phyloP scores from a whole-genome alignment of 2,329 filamentous ascomycete species.

The Aureobasidium sp. region DNA sequence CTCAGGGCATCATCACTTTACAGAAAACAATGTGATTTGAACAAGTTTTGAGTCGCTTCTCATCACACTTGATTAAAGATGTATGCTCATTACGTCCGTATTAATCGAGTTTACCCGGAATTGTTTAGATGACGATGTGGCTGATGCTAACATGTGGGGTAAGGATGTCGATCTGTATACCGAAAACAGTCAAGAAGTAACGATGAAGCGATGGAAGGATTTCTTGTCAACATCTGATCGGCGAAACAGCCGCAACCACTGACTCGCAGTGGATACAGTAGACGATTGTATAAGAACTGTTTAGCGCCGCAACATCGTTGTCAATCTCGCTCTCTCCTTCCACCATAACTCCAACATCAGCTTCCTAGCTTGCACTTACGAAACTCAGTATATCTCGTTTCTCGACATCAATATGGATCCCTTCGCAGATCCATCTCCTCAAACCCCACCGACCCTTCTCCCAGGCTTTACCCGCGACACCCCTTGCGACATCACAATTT shows the following conservation, averaged over 20 bases:
- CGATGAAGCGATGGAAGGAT: background rate
- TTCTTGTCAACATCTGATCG: background rate
- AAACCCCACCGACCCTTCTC: background rate
- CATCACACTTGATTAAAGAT: background rate
- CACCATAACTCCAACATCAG: background rate
- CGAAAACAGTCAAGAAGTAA: background rate
- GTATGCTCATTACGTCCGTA: background rate
- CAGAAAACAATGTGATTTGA: no score
- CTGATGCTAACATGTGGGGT: background rate
- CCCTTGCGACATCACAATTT: background rate
- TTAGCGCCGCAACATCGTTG: background rate
- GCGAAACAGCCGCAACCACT: background rate
- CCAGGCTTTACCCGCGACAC: background rate
- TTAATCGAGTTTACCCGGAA: background rate
- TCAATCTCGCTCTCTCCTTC: background rate
- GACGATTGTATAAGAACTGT: background rate
- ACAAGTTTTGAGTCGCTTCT: background rate
- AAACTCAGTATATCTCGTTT: no score
- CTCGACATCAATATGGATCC: background rate
- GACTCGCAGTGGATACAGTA: background rate
- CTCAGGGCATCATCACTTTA: no score
- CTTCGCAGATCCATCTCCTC: background rate
- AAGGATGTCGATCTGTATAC: background rate
- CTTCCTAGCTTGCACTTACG: background rate
- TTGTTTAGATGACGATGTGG: background rate